Base-by-base conservation (phyloP, 768 basidiomycete genomes). In the Auriscalpium microsporum region DNA sequence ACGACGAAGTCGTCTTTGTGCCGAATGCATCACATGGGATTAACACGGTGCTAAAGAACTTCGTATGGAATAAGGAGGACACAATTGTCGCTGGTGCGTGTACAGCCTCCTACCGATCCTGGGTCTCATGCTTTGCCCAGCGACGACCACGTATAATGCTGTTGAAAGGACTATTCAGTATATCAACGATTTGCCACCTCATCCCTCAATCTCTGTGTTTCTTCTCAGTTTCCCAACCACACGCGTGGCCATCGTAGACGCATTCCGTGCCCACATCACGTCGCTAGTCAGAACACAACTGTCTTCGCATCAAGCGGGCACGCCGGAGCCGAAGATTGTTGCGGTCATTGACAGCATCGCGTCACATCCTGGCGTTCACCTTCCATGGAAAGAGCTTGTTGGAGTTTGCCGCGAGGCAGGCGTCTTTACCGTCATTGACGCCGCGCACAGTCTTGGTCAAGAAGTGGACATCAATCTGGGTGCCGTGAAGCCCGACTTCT, bases 371-470 rank as follows among this genome's bases (percentile, higher is more conserved):
- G 87, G 83, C 0, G 73, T 78, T 7, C 64, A 71, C 3, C 68
- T 87, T 55, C 90, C 90, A 1, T 91, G 87, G 90, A 72, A 82
- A 65, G 78, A 80, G 56, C 75, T 90, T 67, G 81, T 86, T 1
- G 65, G 73, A 3, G 70, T 88, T n/a, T 86, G 84, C 64, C 73
- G 75, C 52, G 75, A 83, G 58, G 80, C 83, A 40, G 79, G 80
- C 0, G 76, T 84, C 0, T 78, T 78, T 68, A 84, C 78, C 35
- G 60, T 93, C n/a, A 68, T 94, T 13, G 91, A 94, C 62, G 91
- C 79, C 1, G 90, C 90, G 7, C 90, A 92, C 63, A 78, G 81
- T 4, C 78, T 92, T 42, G 90, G 90, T 0, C 87, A 87, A 62
- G 81, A 88, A 62, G 62, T 77, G 7, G 68, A 78, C 53, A 74